Conservation (phyloP, 495 filamentous ascomycete species). For the Chaetomium cochliodes region DNA sequence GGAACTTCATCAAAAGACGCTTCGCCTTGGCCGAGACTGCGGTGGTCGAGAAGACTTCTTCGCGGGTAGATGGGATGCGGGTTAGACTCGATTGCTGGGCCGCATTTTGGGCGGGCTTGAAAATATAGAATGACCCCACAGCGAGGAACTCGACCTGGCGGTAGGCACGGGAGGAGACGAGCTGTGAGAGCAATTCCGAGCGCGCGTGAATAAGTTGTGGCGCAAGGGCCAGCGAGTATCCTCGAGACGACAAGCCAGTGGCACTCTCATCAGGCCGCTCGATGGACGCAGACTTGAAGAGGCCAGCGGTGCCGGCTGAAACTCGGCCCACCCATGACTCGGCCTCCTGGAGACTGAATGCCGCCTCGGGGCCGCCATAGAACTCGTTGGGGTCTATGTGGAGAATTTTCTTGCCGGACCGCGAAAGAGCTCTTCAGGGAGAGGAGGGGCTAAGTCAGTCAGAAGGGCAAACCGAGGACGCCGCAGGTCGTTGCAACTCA, state of each 20-base stretch:
- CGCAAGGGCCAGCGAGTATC: constrained; percentile 80
- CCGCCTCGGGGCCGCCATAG: constrained; percentile 85
- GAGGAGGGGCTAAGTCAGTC: constrained; percentile 61
- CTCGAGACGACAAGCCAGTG: constrained; percentile 60
- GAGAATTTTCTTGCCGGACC: constrained; percentile 86
- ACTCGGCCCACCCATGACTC: constrained; percentile 61
- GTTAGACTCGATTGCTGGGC: constrained; percentile 43
- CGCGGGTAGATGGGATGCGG: constrained; percentile 76
- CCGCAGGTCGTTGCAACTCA: constrained; percentile 50
- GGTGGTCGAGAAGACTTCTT: constrained; percentile 79
- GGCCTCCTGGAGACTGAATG: constrained; percentile 81
- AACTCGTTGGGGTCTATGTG: constrained; percentile 85
- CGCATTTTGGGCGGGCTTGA: constrained; percentile 38
- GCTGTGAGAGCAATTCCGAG: constrained; percentile 67
- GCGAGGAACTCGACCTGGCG: constrained; percentile 89
- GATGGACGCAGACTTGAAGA: constrained; percentile 33
- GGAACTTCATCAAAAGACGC: constrained; percentile 80
- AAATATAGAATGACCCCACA: constrained; percentile 91
- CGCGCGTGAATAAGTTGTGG: constrained; percentile 85
- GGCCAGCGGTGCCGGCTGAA: constrained; percentile 12
- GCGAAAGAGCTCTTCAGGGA: constrained; percentile 76
- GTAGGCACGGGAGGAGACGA: constrained; percentile 86
- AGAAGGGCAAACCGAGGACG: constrained; percentile 43
- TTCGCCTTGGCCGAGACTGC: constrained; percentile 72
- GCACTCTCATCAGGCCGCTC: constrained; percentile 28